Evolutionary conservation across 1,139 yeast genomes (phyloP).

Genomic region (Kurtzmaniella quercitrusa): DNA sequence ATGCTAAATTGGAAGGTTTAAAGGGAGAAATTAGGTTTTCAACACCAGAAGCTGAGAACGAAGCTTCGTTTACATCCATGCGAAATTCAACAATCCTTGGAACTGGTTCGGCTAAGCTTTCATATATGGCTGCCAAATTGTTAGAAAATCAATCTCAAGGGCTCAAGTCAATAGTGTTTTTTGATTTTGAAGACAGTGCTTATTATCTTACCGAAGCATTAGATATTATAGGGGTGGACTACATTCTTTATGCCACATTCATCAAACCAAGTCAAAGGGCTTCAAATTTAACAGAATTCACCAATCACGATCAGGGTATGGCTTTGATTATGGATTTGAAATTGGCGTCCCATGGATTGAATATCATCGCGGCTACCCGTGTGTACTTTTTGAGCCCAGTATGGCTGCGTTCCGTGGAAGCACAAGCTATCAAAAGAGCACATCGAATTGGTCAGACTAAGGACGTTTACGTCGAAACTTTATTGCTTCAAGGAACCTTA

Average conservation of each 20-base stretch:
- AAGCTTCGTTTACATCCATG: conserved; percentile 16
- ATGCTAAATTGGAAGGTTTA: background rate
- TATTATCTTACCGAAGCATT: conserved; percentile 61
- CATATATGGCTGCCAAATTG: conserved; percentile 52
- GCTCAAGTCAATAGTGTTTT: conserved; percentile 58
- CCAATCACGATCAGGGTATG: conserved; percentile 38
- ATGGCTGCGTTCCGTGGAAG: conserved; percentile 66
- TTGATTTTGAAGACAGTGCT: conserved; percentile 69
- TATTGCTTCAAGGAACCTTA: conserved; percentile 55
- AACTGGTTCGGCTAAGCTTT: conserved; percentile 57
- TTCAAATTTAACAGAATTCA: conserved; percentile 49
- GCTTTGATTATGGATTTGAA: conserved; percentile 62
- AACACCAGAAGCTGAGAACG: background rate
- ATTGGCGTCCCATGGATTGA: conserved; percentile 67
- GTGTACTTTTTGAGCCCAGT: conserved; percentile 68
- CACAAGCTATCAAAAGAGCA: conserved; percentile 71
- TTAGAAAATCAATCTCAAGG: conserved; percentile 45
- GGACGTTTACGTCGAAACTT: conserved; percentile 56
- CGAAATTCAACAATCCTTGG: conserved; percentile 44
- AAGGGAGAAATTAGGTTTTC: background rate
- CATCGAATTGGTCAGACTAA: conserved; percentile 65
- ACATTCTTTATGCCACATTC: conserved; percentile 61
- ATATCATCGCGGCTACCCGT: conserved; percentile 62
- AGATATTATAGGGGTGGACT: conserved; percentile 56
- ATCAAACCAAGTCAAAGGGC: conserved; percentile 49